These are phyloP conservation scores for Austroboletus eburneus DNA, from an alignment of 768 basidiomycete genomes.

Conservation along the genomic window DNA sequence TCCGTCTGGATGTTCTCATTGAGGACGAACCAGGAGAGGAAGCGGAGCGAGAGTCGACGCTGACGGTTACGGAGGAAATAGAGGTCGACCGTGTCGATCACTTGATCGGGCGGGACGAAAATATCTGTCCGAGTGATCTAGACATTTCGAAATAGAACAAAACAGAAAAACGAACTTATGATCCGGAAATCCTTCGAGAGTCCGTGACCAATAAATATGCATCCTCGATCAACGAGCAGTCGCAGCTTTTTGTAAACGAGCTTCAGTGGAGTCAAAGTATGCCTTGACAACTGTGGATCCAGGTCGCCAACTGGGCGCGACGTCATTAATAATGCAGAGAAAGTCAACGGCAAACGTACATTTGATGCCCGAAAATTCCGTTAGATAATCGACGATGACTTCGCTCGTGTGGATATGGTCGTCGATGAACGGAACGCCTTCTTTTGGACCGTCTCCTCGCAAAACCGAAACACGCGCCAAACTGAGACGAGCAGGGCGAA, in stretches of 20 bases:
- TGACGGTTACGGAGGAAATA: slow-evolving; percentile 81
- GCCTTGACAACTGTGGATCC: slow-evolving; percentile 74
- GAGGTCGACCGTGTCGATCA: slow-evolving; percentile 97
- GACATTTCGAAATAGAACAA: no score
- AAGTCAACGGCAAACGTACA: slow-evolving; percentile 46
- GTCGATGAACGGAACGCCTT: slow-evolving; percentile 92
- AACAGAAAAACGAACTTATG: slow-evolving; percentile 70
- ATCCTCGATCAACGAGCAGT: slow-evolving; percentile 87
- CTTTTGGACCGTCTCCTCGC: slow-evolving; percentile 75
- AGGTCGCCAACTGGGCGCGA: slow-evolving; percentile 76
- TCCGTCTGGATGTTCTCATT: slow-evolving; percentile 90
- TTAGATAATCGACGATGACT: slow-evolving; percentile 92
- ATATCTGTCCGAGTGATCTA: no score
- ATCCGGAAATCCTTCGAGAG: slow-evolving; percentile 97
- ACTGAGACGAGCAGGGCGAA: slow-evolving; percentile 87
- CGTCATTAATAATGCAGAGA: background rate
- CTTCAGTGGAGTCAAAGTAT: slow-evolving; percentile 93
- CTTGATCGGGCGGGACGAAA: slow-evolving; percentile 91
- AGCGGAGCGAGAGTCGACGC: slow-evolving; percentile 85
- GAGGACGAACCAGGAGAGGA: slow-evolving; percentile 92
- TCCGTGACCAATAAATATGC: slow-evolving; percentile 96
- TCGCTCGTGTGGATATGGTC: slow-evolving; percentile 98
- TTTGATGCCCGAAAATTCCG: slow-evolving; percentile 94
- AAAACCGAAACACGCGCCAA: slow-evolving; percentile 93
- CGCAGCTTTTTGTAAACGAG: slow-evolving; percentile 98